Evolutionary conservation across 371 early-diverging fungal genomes (phyloP).

Genomic region (Blyttiomyces sp.): DNA sequence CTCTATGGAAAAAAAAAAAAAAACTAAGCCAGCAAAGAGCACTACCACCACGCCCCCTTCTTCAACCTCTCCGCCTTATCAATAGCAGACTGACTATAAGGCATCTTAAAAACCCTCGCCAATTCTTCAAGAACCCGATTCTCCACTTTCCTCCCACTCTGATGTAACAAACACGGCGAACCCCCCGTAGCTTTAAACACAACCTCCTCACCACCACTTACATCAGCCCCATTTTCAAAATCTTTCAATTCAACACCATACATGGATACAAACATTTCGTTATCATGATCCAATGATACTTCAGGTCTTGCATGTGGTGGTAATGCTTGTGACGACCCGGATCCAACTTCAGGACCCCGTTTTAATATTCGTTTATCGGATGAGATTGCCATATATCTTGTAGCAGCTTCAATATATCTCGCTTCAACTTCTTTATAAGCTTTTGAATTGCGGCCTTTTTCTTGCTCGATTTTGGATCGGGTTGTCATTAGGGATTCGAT

Average conservation of each 20-base stretch:
- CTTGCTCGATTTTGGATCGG: neutral
- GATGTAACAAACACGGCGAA: conserved; percentile 27
- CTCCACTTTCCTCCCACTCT: conserved; percentile 29
- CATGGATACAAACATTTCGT: conserved; percentile 18
- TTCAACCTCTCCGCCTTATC: no score
- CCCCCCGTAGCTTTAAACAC: conserved; percentile 13
- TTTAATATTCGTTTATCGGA: no score
- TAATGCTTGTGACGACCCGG: neutral
- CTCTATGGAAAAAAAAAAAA: no score
- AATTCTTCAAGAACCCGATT: conserved; percentile 27
- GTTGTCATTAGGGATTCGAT: neutral
- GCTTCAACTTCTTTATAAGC: neutral
- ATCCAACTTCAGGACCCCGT: no score
- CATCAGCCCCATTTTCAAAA: no score
- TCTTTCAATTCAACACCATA: conserved; percentile 8
- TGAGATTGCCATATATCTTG: no score
- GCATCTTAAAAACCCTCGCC: conserved; percentile 18
- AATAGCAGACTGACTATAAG: no score
- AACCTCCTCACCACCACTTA: no score
- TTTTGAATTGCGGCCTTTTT: neutral
- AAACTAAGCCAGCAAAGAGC: no score
- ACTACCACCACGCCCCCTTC: no score
- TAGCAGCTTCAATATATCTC: no score
- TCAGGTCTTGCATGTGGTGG: conserved; percentile 7
- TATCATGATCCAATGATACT: conserved; percentile 25